Evolutionary conservation across 352 stramenopile genomes (phyloP), one percentile per base, ranked within the genome.

Genomic region (Phytophthora pistaciae): DNA sequence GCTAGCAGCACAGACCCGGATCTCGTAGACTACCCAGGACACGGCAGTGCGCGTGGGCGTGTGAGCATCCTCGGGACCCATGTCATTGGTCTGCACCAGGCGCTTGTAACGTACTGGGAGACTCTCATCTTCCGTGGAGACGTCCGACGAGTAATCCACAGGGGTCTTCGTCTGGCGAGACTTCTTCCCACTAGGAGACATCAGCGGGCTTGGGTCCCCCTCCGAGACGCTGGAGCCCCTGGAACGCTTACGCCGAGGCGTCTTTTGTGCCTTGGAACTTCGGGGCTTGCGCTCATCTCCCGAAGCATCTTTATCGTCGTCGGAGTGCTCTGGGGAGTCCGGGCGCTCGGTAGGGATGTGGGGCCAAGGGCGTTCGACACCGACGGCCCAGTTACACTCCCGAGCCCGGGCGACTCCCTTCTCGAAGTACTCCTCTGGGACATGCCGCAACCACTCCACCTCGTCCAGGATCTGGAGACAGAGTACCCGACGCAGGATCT

Each of bases 391-490:
- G 3, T 16, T n/a, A n/a, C 29, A 46, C 16, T 31, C 20, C 18
- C 23, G n/a, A 2, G 36, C 55, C 33, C 55, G 31, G 6, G 5
- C 11, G 4, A 49, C 52, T 2, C 13, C 54, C 4, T 48, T 21
- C 4, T 49, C 6, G 7, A 60, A 60, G 18, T 38, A 50, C 21
- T 36, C 20, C 9, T 60, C 55, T 0, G 55, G 36, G 3, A 60
- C 55, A 14, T 60, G 55, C 7, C 20, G 18, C 3, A 60, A 4
- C 36, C 36, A 60, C 11, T 36, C n/a, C 2, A 50, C 55, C 1
- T 60, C 36, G 16, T 50, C 36, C 55, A 60, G 8, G 10, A 49
- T 10, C 11, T 50, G 55, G 3, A 52, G 55, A 14, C 55, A 60
- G 0, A 60, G 5, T 4, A 60, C 8, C n/a, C 36, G 33, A 3